phyloP scores from a whole-genome alignment of 1,139 yeast species.

The Suhomyces kunorum region DNA sequence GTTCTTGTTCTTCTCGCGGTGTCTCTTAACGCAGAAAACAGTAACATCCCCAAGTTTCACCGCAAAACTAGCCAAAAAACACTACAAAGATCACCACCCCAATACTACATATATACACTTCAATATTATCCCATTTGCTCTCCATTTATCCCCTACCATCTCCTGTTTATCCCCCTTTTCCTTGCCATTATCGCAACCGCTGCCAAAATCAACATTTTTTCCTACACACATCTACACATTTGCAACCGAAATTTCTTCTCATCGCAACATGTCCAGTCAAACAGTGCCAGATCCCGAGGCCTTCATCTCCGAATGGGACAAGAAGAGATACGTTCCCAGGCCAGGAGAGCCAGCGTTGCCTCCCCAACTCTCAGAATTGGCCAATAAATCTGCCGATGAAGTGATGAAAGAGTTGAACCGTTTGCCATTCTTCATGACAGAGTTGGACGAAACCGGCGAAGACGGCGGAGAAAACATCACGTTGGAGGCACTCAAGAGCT shows the following conservation, averaged over 20 bases:
- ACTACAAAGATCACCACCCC: no score
- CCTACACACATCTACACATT: conserved; percentile 4
- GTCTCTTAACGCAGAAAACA: no score
- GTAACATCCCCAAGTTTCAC: no score
- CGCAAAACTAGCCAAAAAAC: no score
- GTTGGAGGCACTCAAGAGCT: conserved; percentile 84
- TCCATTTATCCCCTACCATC: not conserved
- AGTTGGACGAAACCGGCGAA: conserved; percentile 74
- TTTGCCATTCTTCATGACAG: conserved; percentile 93
- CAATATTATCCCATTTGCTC: not conserved
- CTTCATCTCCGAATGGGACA: conserved; percentile 52
- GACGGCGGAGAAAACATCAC: conserved; percentile 74
- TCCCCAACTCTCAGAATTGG: conserved; percentile 72
- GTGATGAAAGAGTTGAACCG: conserved; percentile 77
- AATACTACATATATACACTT: no score
- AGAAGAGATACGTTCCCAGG: conserved; percentile 61
- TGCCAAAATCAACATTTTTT: not conserved
- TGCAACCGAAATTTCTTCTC: conserved; percentile 4
- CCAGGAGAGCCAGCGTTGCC: conserved; percentile 82
- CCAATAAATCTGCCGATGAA: conserved; percentile 71
- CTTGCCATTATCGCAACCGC: not conserved
- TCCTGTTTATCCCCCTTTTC: not conserved
- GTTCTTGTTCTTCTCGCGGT: no score
- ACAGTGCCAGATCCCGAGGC: conserved; percentile 18
- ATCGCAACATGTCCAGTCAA: conserved; percentile 6